Evolutionary conservation across 163 green algal species (phyloP).

Genomic region (Scenedesmus sp.): DNA sequence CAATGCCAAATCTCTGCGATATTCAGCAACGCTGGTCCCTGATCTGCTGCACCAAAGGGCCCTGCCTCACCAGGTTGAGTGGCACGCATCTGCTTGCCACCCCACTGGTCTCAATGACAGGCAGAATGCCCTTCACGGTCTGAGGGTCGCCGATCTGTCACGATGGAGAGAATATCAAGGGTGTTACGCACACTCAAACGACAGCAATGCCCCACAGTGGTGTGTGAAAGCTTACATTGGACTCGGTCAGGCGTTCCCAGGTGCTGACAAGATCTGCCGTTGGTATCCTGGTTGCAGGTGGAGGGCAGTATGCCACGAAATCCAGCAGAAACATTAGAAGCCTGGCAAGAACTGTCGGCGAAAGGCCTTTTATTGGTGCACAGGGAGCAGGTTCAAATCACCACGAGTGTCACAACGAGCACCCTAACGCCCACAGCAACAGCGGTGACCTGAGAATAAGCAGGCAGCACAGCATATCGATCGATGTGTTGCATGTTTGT

Average conservation of each 20-base stretch:
- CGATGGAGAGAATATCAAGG: background rate
- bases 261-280: background rate
- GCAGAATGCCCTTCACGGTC: background rate
- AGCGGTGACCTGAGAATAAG: too few species aligned
- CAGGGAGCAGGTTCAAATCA: background rate
- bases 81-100: background rate
- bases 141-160: background rate
- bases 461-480: too few species aligned
- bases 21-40: background rate
- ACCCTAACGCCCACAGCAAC: too few species aligned
- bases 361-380: background rate
- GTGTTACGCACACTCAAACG: background rate
- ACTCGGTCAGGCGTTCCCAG: background rate
- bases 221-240: background rate
- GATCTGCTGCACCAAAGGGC: background rate
- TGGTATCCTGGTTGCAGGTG: background rate
- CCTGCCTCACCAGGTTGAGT: background rate
- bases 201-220: background rate
- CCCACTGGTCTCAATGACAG: background rate
- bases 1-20: background rate
- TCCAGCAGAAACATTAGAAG: background rate
- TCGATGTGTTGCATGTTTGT: background rate
- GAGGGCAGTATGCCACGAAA: background rate
- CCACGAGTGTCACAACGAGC: too few species aligned
- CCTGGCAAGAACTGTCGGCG: background rate